Base-by-base conservation (phyloP, 2,329 filamentous ascomycete species). In the Tolypocladium pustulatum region DNA sequence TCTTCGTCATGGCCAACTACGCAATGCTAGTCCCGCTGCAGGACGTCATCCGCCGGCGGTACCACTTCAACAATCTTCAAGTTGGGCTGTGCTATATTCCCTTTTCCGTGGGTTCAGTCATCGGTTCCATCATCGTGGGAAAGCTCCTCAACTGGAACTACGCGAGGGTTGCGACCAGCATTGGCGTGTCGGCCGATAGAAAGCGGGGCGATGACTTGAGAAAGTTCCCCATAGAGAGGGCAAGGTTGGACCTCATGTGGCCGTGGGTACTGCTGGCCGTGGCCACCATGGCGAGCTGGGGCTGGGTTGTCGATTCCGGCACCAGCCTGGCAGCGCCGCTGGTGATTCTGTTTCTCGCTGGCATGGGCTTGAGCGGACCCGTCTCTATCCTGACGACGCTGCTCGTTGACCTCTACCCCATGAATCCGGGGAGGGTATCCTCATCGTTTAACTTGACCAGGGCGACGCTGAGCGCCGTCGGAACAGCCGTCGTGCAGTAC, bases 141-240 rank as follows among this genome's bases (percentile, higher is more conserved):
- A 74, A 75, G 49, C 63, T 86, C 4, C 73, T 87, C 8, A 84
- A 89, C 68, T 80, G 78, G 73, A 84, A 86, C 66, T 89, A 84
- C 65, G 73, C 75, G 0, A 78, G 82, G 12, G 74, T 81, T 46
- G 82, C 83, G 2, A 67, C 67, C 8, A 72, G 71, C 7, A 68
- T 81, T 1, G 78, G 79, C 22, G 71, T 85, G 34, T 64, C 73
- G 0, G 72, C 83, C 46, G 76, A 75, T 51, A 75, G 74, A 60
- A 79, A 76, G 60, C 75, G 77, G 51, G 69, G 69, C 58, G 67
- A 70, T 43, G 68, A 74, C 56, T 60, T 73, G 61, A 58, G 65
- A 15, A 62, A 60, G 12, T 73, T 75, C 55, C 71, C 73, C 41
- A 72, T 75, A 40, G 73, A 75, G 62, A 64, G 62, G n/a, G 72